Evolutionary conservation across 2,329 filamentous ascomycete species (phyloP).

Genomic region (Blastomyces emzantsi): DNA sequence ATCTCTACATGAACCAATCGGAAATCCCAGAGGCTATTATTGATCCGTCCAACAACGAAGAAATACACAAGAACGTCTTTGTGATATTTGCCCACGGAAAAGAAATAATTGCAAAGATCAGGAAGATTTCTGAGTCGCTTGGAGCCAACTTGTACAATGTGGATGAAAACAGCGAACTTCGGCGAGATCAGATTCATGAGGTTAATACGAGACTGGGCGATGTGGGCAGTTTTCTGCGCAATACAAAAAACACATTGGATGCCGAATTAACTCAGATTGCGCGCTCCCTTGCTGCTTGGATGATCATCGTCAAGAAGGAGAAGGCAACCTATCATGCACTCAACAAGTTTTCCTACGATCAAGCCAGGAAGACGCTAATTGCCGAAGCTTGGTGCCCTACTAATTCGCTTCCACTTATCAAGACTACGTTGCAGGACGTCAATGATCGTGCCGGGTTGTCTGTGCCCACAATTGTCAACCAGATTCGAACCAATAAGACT

Average conservation of each 20-base stretch:
- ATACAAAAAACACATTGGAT: conserved; percentile 90
- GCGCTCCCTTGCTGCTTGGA: conserved; percentile 87
- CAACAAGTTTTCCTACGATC: conserved; percentile 94
- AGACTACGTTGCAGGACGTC: conserved; percentile 89
- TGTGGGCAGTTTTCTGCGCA: conserved; percentile 81
- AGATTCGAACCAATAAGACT: conserved; percentile 93
- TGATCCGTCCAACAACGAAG: conserved; percentile 86
- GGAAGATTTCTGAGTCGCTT: conserved; percentile 97
- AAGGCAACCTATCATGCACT: conserved; percentile 95
- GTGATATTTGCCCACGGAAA: conserved; percentile 99
- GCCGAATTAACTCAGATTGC: conserved; percentile 91
- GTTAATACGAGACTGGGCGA: conserved; percentile 91
- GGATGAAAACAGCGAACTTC: conserved; percentile 92
- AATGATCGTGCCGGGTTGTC: conserved; percentile 92
- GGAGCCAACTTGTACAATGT: conserved; percentile 93
- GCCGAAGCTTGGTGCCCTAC: conserved; percentile 97
- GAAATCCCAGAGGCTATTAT: conserved; percentile 92
- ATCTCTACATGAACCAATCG: conserved; percentile 99
- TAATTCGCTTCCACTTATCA: conserved; percentile 79
- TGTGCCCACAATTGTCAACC: conserved; percentile 98
- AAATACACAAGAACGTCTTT: conserved; percentile 94
- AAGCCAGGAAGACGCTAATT: conserved; percentile 89
- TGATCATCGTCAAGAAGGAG: conserved; percentile 96
- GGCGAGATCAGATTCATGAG: conserved; percentile 92
- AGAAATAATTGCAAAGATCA: conserved; percentile 96